phyloP scores from a whole-genome alignment of 1,139 yeast species.

The Diutina scorzettiae region DNA sequence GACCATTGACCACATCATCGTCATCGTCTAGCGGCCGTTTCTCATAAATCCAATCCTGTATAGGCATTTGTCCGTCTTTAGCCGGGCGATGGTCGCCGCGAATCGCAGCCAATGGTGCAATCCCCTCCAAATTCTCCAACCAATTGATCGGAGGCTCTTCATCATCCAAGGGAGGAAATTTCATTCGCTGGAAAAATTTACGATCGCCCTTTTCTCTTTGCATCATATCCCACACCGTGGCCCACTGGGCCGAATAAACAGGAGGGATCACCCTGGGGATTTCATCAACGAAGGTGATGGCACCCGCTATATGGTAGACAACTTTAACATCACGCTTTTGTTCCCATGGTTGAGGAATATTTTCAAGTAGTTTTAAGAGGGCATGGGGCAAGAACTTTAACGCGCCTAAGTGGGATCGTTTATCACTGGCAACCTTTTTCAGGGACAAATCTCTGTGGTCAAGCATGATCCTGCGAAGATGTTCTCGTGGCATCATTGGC shows the following conservation, averaged over 20 bases:
- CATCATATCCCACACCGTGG: conserved; percentile 86
- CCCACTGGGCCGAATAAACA: conserved; percentile 91
- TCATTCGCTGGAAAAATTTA: conserved; percentile 78
- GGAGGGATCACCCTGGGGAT: conserved; percentile 89
- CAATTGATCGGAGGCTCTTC: conserved; percentile 90
- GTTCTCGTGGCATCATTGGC: conserved; percentile 90
- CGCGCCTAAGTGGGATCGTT: conserved; percentile 81
- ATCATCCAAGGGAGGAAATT: conserved; percentile 94
- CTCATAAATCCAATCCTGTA: conserved; percentile 63
- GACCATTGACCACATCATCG: conserved; percentile 47
- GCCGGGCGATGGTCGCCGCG: conserved; percentile 46
- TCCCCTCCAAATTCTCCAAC: conserved; percentile 63
- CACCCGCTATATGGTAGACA: conserved; percentile 83
- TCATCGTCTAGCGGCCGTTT: conserved; percentile 61
- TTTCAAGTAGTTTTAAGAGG: conserved; percentile 73
- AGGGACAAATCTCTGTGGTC: conserved; percentile 85
- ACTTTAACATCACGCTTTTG: conserved; percentile 75
- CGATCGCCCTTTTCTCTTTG: conserved; percentile 88
- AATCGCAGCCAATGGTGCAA: conserved; percentile 62
- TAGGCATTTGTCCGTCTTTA: conserved; percentile 36
- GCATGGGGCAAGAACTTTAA: conserved; percentile 96
- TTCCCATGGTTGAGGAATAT: conserved; percentile 99
- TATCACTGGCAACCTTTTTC: conserved; percentile 72
- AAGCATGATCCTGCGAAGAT: conserved; percentile 69
- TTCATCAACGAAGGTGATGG: conserved; percentile 91